A percentile compares a stretch with the other conserved stretches of the same genome.
phyloP scores from a whole-genome alignment of 2,329 filamentous ascomycete species.

The Keithomyces neogunnii region DNA sequence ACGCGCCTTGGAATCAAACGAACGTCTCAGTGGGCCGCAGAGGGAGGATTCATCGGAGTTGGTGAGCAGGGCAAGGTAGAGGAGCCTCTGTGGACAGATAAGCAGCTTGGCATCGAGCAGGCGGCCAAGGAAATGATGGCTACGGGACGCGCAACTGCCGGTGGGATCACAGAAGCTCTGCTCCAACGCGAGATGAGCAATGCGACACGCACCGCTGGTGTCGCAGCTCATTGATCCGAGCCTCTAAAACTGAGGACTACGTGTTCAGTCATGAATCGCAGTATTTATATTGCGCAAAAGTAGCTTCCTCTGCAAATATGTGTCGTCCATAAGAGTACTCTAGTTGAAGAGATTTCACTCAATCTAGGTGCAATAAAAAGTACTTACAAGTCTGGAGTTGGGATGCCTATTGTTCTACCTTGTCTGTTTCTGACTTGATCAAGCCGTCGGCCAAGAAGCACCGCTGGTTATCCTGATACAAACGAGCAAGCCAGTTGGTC shows the following conservation, averaged over 20 bases:
- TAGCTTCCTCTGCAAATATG: too few relatives aligned
- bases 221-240: constrained; percentile 15
- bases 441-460: too few relatives aligned
- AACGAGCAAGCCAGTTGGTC: too few relatives aligned
- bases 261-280: neutral
- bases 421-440: too few relatives aligned
- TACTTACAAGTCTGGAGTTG: too few relatives aligned
- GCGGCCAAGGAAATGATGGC: constrained; percentile 53
- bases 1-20: constrained; percentile 81
- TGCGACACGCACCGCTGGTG: constrained; percentile 19
- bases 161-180: constrained; percentile 47
- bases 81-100: constrained; percentile 82
- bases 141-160: constrained; percentile 23
- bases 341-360: too few relatives aligned
- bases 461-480: too few relatives aligned
- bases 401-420: too few relatives aligned
- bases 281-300: too few relatives aligned
- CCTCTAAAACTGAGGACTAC: neutral
- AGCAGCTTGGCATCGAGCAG: constrained; percentile 72
- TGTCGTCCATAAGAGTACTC: too few relatives aligned
- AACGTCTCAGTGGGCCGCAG: constrained; percentile 81
- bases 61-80: constrained; percentile 59
- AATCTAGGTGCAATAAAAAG: too few relatives aligned
- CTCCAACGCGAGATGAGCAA: constrained; percentile 44
- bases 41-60: constrained; percentile 92